Evolutionary conservation across 2,329 filamentous ascomycete genomes (phyloP), one percentile per base, ranked within the genome.

Genomic region (Fusarium brachygibbosum): DNA sequence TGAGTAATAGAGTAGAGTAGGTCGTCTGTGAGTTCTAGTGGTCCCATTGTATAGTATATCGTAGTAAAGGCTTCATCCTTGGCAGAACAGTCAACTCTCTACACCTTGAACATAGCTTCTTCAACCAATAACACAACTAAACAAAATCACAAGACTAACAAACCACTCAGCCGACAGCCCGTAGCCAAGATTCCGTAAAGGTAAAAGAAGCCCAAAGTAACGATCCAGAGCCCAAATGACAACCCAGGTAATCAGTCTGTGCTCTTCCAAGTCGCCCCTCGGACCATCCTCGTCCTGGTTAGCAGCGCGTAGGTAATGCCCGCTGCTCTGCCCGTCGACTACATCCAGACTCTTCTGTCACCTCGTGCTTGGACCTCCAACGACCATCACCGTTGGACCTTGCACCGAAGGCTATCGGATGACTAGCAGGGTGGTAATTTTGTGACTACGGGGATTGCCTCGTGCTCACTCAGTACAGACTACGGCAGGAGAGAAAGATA

Each of bases 201-300:
- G 11, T 23, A 40, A 38, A 37, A n/a, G 17, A 50, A 35, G 13
- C 31, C 51, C 40, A n/a, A 21, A 45, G 42, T 40, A 38, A 29
- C 46, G 48, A 62, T 46, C n/a, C 46, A 62, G 16, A 34, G 38
- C 29, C 17, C 21, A 40, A 17, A 16, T 40, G 25, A 41, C n/a
- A 40, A 50, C 38, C 31, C 35, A 41, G 35, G 32, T 21, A 25
- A 35, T 29, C 51, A 64, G 58, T 40, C 45, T 42, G 44, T 51
- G 60, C 55, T 16, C 7, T 10, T 23, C 23, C 25, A 45, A 44
- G 41, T 19, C 45, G 60, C 46, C 16, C 17, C 32, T 16, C n/a
- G 34, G 21, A 37, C 35, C 61, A 65, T 44, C 60, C 62, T 53
- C 13, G n/a, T 49, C 60, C 58, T 29, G 62, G 53, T 48, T 65